Conservation (phyloP, 2,329 filamentous ascomycete genomes). For the Penicillium sp. region DNA sequence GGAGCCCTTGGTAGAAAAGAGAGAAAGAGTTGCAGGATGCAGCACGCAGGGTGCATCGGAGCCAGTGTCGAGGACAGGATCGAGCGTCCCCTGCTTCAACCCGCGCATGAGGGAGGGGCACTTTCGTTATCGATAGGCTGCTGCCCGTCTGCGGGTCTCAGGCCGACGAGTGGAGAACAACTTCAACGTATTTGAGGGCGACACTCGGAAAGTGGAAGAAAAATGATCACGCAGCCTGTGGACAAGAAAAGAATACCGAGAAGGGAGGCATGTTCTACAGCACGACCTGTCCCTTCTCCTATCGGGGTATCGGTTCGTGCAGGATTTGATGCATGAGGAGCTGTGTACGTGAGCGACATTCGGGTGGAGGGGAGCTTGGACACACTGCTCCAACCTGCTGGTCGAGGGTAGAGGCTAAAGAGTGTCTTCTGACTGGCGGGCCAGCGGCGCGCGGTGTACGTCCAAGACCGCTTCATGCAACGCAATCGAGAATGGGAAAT, state of each 20-base stretch:
- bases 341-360: too few relatives aligned
- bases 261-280: too few relatives aligned
- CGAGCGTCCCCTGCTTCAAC: slow-evolving; percentile 2
- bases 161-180: not conserved
- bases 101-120: slow-evolving; percentile 23
- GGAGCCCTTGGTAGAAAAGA: not conserved
- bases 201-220: too few relatives aligned
- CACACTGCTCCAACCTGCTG: too few relatives aligned
- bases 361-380: too few relatives aligned
- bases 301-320: not conserved
- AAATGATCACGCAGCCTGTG: too few relatives aligned
- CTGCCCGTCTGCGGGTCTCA: not conserved
- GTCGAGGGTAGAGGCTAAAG: not conserved
- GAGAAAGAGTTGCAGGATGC: slow-evolving; percentile 1
- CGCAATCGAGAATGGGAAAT: too few relatives aligned
- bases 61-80: not conserved
- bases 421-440: not conserved
- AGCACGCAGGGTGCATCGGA: not conserved
- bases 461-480: too few relatives aligned
- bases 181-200: too few relatives aligned
- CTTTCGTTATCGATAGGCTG: slow-evolving; percentile 28
- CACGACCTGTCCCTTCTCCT: too few relatives aligned
- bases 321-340: too few relatives aligned
- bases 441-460: not conserved
- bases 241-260: too few relatives aligned